These are phyloP conservation scores for Phyllosticta citribraziliensis DNA, from an alignment of 2,329 filamentous ascomycete genomes.

Conservation along the genomic window DNA sequence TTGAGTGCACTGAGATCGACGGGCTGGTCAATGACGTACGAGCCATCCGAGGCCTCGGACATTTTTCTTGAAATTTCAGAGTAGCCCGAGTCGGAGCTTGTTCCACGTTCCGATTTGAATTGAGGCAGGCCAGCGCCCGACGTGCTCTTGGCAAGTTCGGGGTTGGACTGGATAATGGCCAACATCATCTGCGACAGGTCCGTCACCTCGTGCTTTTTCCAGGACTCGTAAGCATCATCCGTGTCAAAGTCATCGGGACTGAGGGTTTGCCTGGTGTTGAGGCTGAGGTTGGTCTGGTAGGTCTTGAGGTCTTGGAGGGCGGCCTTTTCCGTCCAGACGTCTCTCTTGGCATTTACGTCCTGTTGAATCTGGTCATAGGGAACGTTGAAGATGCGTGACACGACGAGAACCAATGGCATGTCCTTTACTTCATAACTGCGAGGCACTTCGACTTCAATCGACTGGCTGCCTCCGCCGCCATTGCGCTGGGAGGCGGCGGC, in stretches of 20 bases:
- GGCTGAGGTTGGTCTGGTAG: constrained; percentile 81
- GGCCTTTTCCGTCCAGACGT: constrained; percentile 81
- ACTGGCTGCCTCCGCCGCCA: constrained; percentile 49
- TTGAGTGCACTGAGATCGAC: constrained; percentile 58
- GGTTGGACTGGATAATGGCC: constrained; percentile 76
- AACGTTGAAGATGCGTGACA: constrained; percentile 77
- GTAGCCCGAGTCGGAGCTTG: constrained; percentile 31
- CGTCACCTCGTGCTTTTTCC: constrained; percentile 82
- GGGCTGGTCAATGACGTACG: constrained; percentile 55
- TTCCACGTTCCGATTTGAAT: constrained; percentile 35
- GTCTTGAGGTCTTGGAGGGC: constrained; percentile 85
- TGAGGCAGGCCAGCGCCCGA: constrained; percentile 50
- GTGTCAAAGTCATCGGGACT: constrained; percentile 79
- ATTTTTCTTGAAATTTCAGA: constrained; percentile 37
- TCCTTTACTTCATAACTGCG: constrained; percentile 90
- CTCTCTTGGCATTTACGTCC: constrained; percentile 74
- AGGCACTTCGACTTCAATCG: constrained; percentile 72
- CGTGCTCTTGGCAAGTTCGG: constrained; percentile 71
- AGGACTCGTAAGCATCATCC: constrained; percentile 77
- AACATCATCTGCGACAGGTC: constrained; percentile 91
- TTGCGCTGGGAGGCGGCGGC: constrained; percentile 50
- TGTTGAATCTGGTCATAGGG: constrained; percentile 70
- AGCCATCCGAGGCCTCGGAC: constrained; percentile 37
- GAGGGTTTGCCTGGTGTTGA: constrained; percentile 67
- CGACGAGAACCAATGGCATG: constrained; percentile 85